Evolutionary conservation across 2,329 filamentous ascomycete genomes (phyloP).

Genomic region (Alternaria arbusti): DNA sequence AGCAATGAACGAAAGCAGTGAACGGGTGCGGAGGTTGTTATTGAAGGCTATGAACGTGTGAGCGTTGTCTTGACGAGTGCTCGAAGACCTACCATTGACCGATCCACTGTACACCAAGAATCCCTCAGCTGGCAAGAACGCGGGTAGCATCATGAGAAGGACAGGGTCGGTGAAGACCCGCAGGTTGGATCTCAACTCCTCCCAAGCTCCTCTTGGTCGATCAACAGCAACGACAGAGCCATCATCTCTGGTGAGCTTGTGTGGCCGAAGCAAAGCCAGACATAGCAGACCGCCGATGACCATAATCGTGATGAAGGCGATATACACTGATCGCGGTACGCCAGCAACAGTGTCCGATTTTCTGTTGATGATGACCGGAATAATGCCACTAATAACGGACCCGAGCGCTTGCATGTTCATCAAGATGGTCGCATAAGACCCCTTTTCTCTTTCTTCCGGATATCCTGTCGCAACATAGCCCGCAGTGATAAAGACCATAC

Average conservation of each 20-base stretch:
- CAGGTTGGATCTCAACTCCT: slow-evolving; percentile 35
- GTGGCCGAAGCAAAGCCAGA: slow-evolving; percentile 33
- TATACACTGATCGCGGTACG: slow-evolving; percentile 39
- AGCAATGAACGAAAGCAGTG: slow-evolving; percentile 37
- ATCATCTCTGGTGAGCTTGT: slow-evolving; percentile 39
- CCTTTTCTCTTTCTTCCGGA: slow-evolving; percentile 40
- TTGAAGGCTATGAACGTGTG: slow-evolving; percentile 26
- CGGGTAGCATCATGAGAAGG: slow-evolving; percentile 38
- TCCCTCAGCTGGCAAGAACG: slow-evolving; percentile 37
- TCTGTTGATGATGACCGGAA: slow-evolving; percentile 41
- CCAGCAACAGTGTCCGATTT: slow-evolving; percentile 37
- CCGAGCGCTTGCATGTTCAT: slow-evolving; percentile 43
- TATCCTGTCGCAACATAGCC: slow-evolving; percentile 41
- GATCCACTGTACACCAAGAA: slow-evolving; percentile 42
- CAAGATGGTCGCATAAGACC: slow-evolving; percentile 37
- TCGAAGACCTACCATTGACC: slow-evolving; percentile 32
- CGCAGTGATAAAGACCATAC: slow-evolving; percentile 42
- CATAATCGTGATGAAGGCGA: slow-evolving; percentile 40
- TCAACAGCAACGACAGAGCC: slow-evolving; percentile 37
- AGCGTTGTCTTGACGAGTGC: background rate
- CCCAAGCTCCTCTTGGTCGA: slow-evolving; percentile 31
- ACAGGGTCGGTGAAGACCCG: slow-evolving; percentile 35
- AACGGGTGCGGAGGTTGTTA: slow-evolving; percentile 37
- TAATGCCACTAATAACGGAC: slow-evolving; percentile 38
- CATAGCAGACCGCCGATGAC: slow-evolving; percentile 34